Evolutionary conservation across 768 basidiomycete genomes (phyloP).

Genomic region (Boletus coccyginus): DNA sequence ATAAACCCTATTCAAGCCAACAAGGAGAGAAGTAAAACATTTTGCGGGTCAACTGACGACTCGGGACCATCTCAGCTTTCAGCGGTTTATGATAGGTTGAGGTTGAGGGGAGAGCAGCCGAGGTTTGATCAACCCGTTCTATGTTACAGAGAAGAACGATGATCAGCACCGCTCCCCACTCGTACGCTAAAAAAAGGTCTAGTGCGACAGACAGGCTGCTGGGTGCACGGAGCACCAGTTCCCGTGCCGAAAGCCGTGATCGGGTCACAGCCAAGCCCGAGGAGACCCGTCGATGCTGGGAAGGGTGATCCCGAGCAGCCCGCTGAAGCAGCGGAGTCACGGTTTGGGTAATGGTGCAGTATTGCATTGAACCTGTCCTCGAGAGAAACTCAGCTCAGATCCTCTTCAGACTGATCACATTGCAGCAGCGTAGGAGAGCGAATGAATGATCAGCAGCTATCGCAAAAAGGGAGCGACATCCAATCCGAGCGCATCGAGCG

Average conservation of each 20-base stretch:
- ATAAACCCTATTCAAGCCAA: too few species aligned
- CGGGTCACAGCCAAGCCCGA: conserved; percentile 8
- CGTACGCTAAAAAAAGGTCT: too few species aligned
- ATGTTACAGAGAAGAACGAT: background rate
- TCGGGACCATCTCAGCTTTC: background rate
- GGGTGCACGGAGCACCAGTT: background rate
- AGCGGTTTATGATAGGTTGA: background rate
- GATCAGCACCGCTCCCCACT: background rate
- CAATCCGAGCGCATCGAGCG: too few species aligned
- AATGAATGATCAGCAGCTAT: too few species aligned
- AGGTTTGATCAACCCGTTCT: conserved; percentile 15
- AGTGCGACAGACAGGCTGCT: conserved; percentile 19
- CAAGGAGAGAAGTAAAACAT: too few species aligned
- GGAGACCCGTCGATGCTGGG: background rate
- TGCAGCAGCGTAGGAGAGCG: too few species aligned
- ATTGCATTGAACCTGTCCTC: too few species aligned
- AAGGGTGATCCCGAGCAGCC: background rate
- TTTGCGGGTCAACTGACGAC: background rate
- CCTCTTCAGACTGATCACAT: too few species aligned
- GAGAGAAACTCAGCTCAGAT: too few species aligned
- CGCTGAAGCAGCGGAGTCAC: background rate
- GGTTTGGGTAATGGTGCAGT: too few species aligned
- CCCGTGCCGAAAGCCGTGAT: background rate
- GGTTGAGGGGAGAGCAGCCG: conserved; percentile 16
- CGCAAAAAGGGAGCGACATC: too few species aligned